Percentiles rank a stretch among this genome's conserved stretches.
Conservation (phyloP, 83 land plant genomes). For the Diphasiastrum complanatum region DNA sequence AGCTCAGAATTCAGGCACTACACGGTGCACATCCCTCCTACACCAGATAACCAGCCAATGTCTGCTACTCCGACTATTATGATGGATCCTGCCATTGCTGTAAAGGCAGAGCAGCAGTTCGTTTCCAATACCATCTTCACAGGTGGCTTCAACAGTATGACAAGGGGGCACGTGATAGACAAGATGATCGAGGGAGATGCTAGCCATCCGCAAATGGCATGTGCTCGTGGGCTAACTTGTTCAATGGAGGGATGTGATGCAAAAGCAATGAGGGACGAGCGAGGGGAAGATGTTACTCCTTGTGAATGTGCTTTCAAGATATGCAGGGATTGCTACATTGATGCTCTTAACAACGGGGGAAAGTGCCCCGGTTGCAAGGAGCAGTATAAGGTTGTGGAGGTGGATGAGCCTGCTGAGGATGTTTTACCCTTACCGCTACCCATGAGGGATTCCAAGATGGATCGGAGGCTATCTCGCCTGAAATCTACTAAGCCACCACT, state of each 20-base stretch:
- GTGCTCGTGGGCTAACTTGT: slow-evolving; percentile 2
- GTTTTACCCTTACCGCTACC: slow-evolving; percentile 3
- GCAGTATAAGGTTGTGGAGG: slow-evolving; percentile 5
- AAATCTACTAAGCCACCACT: slow-evolving; percentile 4
- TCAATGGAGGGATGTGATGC: slow-evolving; percentile 12
- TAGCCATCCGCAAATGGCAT: slow-evolving; percentile 12
- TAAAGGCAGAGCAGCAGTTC: slow-evolving; percentile 15
- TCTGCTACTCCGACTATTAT: background rate
- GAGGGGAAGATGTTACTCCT: slow-evolving; percentile 10
- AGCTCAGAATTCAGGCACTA: too few species aligned
- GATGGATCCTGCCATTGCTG: slow-evolving; percentile 2
- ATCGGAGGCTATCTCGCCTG: slow-evolving; percentile 4
- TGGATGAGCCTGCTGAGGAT: background rate
- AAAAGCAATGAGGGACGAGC: slow-evolving; percentile 10
- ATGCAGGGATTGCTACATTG: slow-evolving; percentile 12
- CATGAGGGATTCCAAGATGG: too few species aligned
- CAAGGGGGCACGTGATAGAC: slow-evolving; percentile 11
- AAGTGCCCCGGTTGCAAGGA: slow-evolving; percentile 15
- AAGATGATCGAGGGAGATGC: slow-evolving; percentile 14
- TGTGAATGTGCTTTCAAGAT: slow-evolving; percentile 10
- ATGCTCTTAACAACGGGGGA: slow-evolving; percentile 9
- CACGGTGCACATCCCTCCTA: slow-evolving; percentile 10
- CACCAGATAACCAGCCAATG: slow-evolving; percentile 12
- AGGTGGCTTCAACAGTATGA: slow-evolving; percentile 4
- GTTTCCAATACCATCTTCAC: slow-evolving; percentile 12